Base-by-base conservation (phyloP, 768 basidiomycete genomes). In the Tulasnella sp. region DNA sequence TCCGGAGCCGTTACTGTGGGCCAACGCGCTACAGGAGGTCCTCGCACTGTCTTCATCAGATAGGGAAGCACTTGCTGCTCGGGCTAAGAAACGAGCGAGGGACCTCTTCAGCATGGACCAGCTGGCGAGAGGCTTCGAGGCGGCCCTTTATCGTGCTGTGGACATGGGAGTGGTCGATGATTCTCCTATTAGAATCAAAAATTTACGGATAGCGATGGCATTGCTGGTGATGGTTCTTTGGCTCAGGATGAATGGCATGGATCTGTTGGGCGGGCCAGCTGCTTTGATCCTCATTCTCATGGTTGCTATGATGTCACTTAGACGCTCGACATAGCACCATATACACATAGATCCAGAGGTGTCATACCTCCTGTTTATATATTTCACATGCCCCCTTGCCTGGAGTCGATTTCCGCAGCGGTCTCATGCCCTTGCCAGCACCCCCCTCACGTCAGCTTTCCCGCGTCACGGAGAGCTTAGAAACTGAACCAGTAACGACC, bases 81-180 rank as follows among this genome's bases (percentile, higher is more conserved):
- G 90, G 2, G 92, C 92, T 0, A 89, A 86, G 80, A 81, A 83
- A 61, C 86, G 96, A 11, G 94, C 93, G 20, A 85, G 85, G 75
- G 85, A 85, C 32, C 81, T 88, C 61, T 98, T 98, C 83, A 90
- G 92, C 20, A 90, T 94, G 87, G 89, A 91, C 9, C 89, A 91
- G 29, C 93, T 94, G 91, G 88, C 89, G 1, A 83, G 84, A 32
- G 86, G 87, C 11, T 80, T 95, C 32, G 91, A 93, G 81, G 82
- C 78, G 0, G 87, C 88, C 1, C 82, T 95, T 75, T 70, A 82
- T 40, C 85, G 90, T 79, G 91, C 91, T 1, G 88, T 86, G 6
- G 84, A 78, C 29, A 87, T 91, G 88, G 94, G 92, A 0, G 81
- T 82, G 9, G 83, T 87, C 20, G 84, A 35, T 85, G 85, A 32